Percentiles rank a stretch among this genome's conserved stretches.
These are phyloP conservation scores for Astraeus odoratus DNA, from an alignment of 768 basidiomycete genomes.

Conservation along the genomic window DNA sequence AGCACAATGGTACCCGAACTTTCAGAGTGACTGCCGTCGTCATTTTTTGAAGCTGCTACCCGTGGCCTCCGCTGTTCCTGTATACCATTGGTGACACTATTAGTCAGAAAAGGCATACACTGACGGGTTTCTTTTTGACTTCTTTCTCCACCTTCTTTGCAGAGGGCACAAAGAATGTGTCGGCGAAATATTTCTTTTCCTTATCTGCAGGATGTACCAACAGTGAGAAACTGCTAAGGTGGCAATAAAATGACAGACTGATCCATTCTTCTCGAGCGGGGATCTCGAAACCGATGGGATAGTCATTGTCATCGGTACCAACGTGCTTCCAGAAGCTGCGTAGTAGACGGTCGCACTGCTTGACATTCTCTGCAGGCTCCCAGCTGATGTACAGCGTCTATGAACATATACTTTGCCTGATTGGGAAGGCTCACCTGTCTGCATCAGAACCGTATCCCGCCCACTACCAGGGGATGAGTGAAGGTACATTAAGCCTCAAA, in stretches of 20 bases:
- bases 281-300: constrained; percentile 38
- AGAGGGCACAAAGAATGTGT: constrained; percentile 19
- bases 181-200: constrained; percentile 33
- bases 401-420: neutral
- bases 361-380: constrained; percentile 60
- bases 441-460: constrained; percentile 49
- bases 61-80: constrained; percentile 15
- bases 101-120: constrained; percentile 8
- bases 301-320: constrained; percentile 51
- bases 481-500: neutral
- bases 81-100: neutral
- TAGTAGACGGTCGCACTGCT: constrained; percentile 50
- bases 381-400: constrained; percentile 38
- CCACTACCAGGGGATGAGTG: constrained; percentile 43
- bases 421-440: constrained; percentile 40
- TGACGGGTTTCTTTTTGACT: constrained; percentile 11
- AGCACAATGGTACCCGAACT: constrained; percentile 6
- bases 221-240: neutral
- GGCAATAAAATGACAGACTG: constrained; percentile 29
- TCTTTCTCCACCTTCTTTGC: constrained; percentile 13
- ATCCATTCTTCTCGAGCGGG: constrained; percentile 51
- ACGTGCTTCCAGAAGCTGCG: constrained; percentile 59
- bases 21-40: constrained; percentile 5
- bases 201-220: constrained; percentile 21
- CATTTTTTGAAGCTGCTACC: constrained; percentile 6